Percentiles rank a stretch among this genome's conserved stretches.
Conservation (phyloP, 1,139 yeast species). For the Candida sp. region DNA sequence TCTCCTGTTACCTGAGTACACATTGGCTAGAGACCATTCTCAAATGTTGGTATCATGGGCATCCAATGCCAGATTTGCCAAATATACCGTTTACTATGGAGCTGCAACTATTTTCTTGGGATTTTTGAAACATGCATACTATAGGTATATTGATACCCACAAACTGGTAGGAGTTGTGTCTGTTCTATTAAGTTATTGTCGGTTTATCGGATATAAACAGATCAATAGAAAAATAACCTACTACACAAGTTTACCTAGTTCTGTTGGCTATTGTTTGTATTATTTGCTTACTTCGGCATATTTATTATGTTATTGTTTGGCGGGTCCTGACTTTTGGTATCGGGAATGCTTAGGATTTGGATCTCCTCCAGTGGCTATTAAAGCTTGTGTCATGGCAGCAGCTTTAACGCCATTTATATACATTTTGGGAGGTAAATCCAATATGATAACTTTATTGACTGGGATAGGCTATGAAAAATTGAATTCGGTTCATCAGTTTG, state of each 20-base stretch:
- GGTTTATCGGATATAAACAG: conserved; percentile 49
- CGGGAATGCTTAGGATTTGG: conserved; percentile 58
- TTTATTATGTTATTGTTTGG: conserved; percentile 39
- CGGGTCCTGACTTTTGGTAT: conserved; percentile 56
- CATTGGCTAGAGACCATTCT: conserved; percentile 20
- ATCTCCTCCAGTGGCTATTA: conserved; percentile 59
- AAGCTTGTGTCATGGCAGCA: conserved; percentile 52
- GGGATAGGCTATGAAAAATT: conserved; percentile 57
- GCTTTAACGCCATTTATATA: conserved; percentile 53
- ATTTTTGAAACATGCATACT: conserved; percentile 36
- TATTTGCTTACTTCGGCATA: conserved; percentile 41
- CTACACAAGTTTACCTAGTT: conserved; percentile 47
- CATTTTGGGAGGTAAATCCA: conserved; percentile 51
- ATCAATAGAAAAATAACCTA: conserved; percentile 34
- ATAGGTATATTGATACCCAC: conserved; percentile 26
- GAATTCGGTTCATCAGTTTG: conserved; percentile 52
- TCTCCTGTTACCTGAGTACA: conserved; percentile 22
- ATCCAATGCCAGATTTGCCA: conserved; percentile 37
- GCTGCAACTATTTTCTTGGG: conserved; percentile 35
- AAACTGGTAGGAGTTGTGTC: conserved; percentile 15
- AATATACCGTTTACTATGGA: conserved; percentile 45
- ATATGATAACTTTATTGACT: conserved; percentile 47
- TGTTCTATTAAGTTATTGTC: conserved; percentile 34
- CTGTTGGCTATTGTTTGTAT: conserved; percentile 44
- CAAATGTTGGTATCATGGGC: conserved; percentile 41